Base-by-base conservation (phyloP, 805 yeast genomes). In the Nakazawaea ishiwadae region DNA sequence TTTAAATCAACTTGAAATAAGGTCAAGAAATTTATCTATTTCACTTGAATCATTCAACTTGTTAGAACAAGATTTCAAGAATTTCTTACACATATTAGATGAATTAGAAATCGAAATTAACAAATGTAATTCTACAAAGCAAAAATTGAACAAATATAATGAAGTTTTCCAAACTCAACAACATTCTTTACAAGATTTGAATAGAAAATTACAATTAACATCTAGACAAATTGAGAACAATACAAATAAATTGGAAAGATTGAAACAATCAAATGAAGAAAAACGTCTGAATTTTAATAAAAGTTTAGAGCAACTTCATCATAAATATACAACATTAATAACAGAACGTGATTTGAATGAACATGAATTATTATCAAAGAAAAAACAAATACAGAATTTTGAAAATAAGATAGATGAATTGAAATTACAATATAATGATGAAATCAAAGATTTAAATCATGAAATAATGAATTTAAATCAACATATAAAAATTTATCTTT, bases 31-130 rank as follows among this genome's bases (percentile, higher is more conserved):
- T 49, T 56, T 80, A 15, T 60, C 72, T 1, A 61, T 68, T 1
- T 71, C 90, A 0, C 65, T 75, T 8, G 84, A 79, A 38, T 71
- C 88, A 0, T 71, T 85, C 44, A 67, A 67, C 44, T 63, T 73
- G 8, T 61, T 81, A 19, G 68, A 76, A 6, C 68, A 67, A 41
- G 78, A 74, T 28, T 49, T 75, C 26, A 61, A 57, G 35, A 65
- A 64, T 30, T 61, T 74, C 16, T 57, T 63, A 29, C 60, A 63
- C 31, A 65, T 73, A 23, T 51, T 73, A 51, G 77, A 73, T 45
- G 79, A 81, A 51, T 61, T 75, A 37, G 60, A 71, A 47, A 58
- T 63, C 46, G 79, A 79, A 52, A 51, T 69, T 47, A 52, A 50
- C 42, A 62, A 66, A 54, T 65, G 73, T 49, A 70, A 71, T 42